Evolutionary conservation across 2,329 filamentous ascomycete genomes (phyloP), one percentile per base, ranked within the genome.

Genomic region (Corynespora cassiicola): DNA sequence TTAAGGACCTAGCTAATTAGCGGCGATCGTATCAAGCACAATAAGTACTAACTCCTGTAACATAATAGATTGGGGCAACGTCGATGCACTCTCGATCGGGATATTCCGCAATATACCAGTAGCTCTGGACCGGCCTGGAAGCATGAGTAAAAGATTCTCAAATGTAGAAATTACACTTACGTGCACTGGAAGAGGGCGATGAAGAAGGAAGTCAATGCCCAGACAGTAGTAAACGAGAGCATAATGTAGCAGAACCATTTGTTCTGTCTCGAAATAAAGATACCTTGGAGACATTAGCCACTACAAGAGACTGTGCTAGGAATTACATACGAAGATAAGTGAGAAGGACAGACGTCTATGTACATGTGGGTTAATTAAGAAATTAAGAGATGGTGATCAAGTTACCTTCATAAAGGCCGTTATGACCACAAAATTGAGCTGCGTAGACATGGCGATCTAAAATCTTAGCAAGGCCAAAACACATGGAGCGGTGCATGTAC

Each of bases 161-260:
- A 23, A 18, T 16, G n/a, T 16, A 3, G n/a, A 7, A 15, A 21
- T 18, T 12, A 2, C n/a, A 32, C 54, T 49, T 54, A 64, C 61
- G 36, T 42, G 55, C 61, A 64, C 26, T 63, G 58, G 19, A 64
- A 61, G 1, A 59, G 32, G 8, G 51, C 52, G 8, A 61, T 19
- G 38, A 62, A 61, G 33, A 63, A 56, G 7, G 47, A 50, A 1
- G 45, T 42, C 2, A 48, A 21, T 11, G 48, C 52, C 37, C 61
- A 45, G 7, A 44, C 27, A 2, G 56, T 35, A 1, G 51, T 59
- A 17, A 56, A 64, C 9, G 39, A 35, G 7, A 65, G 40, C 45
- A 57, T 56, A 18, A 46, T 23, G 14, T 46, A 40, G 33, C 61
- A 65, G 28, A 65, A 65, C 47, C 48, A 56, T 24, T 52, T 62